Conservation (phyloP, 2,329 filamentous ascomycete genomes). For the Hortaea werneckii region DNA sequence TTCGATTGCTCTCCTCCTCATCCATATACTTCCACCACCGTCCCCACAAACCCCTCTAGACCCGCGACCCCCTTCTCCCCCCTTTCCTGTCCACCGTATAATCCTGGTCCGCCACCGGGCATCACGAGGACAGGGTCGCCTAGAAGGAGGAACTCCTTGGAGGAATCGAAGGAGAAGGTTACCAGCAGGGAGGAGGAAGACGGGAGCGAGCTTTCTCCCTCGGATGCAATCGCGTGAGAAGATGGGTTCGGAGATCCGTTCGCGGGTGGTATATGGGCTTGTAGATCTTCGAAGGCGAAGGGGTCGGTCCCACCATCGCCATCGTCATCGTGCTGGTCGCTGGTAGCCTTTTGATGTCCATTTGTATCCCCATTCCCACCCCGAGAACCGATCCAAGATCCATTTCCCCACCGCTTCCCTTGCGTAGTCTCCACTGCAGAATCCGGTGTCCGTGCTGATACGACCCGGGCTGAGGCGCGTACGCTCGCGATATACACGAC, state of each 20-base stretch:
- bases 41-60: conserved; percentile 63
- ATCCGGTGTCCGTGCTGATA: conserved; percentile 31
- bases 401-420: too few species aligned
- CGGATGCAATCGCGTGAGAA: too few species aligned
- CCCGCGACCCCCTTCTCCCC: conserved; percentile 43
- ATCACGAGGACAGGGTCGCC: conserved; percentile 61
- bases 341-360: too few species aligned
- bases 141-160: conserved; percentile 63
- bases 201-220: conserved; percentile 7
- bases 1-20: conserved; percentile 1
- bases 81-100: conserved; percentile 44
- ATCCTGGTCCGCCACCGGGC: conserved; percentile 56
- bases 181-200: conserved; percentile 36
- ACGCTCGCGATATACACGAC: conserved; percentile 85
- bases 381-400: neutral
- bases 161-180: conserved; percentile 57
- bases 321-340: too few species aligned
- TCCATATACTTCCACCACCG: conserved; percentile 33
- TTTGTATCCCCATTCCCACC: too few species aligned
- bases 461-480: conserved; percentile 65
- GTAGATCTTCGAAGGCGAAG: conserved; percentile 18
- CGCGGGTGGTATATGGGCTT: too few species aligned
- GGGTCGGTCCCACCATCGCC: conserved; percentile 6
- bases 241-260: too few species aligned
- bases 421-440: conserved; percentile 4